These are phyloP conservation scores for Glebionis coronaria DNA, from an alignment of 129 eudicot genomes.

Conservation along the genomic window DNA sequence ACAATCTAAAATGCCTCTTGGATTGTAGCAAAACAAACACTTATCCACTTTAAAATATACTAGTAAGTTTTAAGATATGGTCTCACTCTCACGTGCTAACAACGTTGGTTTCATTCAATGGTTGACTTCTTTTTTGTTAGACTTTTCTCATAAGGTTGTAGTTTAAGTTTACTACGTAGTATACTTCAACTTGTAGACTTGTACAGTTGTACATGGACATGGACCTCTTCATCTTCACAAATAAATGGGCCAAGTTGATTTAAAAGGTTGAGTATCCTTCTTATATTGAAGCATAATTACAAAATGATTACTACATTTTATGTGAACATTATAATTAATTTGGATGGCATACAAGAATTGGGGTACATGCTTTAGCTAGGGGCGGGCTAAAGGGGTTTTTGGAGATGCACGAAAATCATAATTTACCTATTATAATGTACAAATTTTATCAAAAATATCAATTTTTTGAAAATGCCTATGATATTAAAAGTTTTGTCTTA, in stretches of 20 bases:
- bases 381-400: no score
- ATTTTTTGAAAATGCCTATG: no score
- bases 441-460: no score
- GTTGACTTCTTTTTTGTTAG: neutral
- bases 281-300: neutral
- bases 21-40: neutral
- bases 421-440: no score
- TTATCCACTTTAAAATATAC: neutral
- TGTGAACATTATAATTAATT: neutral
- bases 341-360: no score
- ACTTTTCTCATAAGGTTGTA: neutral
- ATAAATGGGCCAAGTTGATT: neutral
- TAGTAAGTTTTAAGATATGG: neutral
- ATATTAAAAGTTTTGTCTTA: no score
- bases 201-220: neutral
- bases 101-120: neutral
- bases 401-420: no score
- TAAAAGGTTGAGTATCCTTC: neutral
- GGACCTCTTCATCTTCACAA: neutral
- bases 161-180: slow-evolving; percentile 6
- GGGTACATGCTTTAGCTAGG: no score
- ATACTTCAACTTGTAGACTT: neutral
- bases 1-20: no score
- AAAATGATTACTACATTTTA: neutral
- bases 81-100: neutral